Evolutionary conservation across 2,329 filamentous ascomycete species (phyloP).

Genomic region (Ascochyta rabiei): DNA sequence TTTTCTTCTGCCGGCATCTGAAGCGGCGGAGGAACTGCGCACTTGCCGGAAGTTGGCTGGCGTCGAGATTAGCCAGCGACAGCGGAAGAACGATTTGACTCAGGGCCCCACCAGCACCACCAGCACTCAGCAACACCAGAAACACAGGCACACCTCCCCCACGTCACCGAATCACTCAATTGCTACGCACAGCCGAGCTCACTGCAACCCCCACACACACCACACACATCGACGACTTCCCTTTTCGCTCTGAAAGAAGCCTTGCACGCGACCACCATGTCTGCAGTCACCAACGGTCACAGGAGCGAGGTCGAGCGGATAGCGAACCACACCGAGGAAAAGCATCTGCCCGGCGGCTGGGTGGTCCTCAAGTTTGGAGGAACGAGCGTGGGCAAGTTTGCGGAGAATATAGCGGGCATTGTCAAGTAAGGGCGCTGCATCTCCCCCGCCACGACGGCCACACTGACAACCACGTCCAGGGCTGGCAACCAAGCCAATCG

Average conservation of each 20-base stretch:
- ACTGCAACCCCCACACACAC: neutral
- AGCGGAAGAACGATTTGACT: constrained; percentile 12
- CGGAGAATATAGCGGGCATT: constrained; percentile 67
- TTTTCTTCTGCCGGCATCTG: constrained; percentile 12
- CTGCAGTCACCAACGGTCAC: constrained; percentile 39
- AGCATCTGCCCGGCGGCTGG: constrained; percentile 66
- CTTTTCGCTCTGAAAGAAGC: neutral
- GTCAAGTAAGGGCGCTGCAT: constrained; percentile 54
- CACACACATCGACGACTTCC: neutral
- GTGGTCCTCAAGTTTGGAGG: constrained; percentile 95
- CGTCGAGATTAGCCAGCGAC: constrained; percentile 15
- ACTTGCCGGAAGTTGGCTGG: constrained; percentile 11
- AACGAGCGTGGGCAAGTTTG: constrained; percentile 94
- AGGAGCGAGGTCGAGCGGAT: constrained; percentile 45
- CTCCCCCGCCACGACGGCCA: neutral
- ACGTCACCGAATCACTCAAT: constrained; percentile 14
- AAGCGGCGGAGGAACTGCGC: constrained; percentile 2
- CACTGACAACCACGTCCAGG: constrained; percentile 54
- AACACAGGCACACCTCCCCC: constrained; percentile 7
- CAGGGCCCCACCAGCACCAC: constrained; percentile 19
- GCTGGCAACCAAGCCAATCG: constrained; percentile 67
- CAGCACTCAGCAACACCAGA: constrained; percentile 4
- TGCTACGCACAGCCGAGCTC: neutral
- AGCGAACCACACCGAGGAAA: constrained; percentile 51
- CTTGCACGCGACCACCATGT: constrained; percentile 27